Base-by-base conservation (phyloP, 768 basidiomycete species). In the Amanita inopinata region DNA sequence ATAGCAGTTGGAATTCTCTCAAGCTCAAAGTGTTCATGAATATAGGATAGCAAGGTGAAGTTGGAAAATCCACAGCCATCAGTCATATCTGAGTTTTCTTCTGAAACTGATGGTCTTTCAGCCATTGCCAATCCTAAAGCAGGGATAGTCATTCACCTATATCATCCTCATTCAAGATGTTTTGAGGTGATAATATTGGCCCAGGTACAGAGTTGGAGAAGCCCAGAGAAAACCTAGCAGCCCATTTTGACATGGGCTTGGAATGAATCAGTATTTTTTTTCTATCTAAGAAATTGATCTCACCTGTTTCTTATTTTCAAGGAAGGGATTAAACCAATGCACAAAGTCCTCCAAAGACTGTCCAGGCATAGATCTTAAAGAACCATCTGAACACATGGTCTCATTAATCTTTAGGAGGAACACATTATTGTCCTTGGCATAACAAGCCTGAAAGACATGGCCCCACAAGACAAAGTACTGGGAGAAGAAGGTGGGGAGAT, bases 131-230 rank as follows among this genome's bases (percentile, higher is more conserved):
- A 20, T 10, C 18, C 18, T 40, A 38, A 14, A 40, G 43, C 11
- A 9, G 36, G 38, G 3, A 9, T 8, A 24, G 33, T 32, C 17
- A 55, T 67, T 47, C 43, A 78, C 82, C 50, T 25, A 75, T 68
- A 35, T 84, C 80, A 5, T 59, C 55, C 12, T 66, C 62, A 6
- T 58, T 48, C 0, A 48, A 40, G 5, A 80, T 68, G 18, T 73
- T 53, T 2, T 52, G 43, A 1, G 53, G 45, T 0, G 58, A 46
- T 2, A 83, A 45, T 5, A 59, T 48, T 2, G 73, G 56, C 0
- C 76, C 80, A 4, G 80, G 80, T 3, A 74, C 62, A 1, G 81
- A 82, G 38, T 70, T 82, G 0, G 82, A 83, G 4, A 82, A 54
- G 0, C 74, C 78, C 6, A 84, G 64, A 0, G 72, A 67, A 47